These are phyloP conservation scores for Botryotinia calthae DNA, from an alignment of 2,329 filamentous ascomycete genomes.

Conservation along the genomic window DNA sequence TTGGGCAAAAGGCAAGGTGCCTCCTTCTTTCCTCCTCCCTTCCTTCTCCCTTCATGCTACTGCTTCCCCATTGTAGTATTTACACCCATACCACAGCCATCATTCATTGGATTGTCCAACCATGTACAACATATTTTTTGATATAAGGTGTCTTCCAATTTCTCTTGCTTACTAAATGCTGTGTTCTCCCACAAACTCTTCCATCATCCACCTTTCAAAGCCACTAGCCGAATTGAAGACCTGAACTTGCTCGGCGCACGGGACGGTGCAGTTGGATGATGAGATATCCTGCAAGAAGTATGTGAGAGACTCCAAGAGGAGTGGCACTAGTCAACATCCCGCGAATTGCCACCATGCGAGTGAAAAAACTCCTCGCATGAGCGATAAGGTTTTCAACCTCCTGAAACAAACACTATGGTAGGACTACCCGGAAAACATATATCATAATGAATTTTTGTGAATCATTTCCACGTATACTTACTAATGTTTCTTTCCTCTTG, in stretches of 20 bases:
- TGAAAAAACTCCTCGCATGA: slow-evolving; percentile 19
- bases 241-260: slow-evolving; percentile 14
- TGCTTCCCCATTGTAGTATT: not conserved
- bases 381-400: slow-evolving; percentile 7
- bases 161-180: slow-evolving; percentile 14
- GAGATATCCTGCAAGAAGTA: slow-evolving; percentile 4
- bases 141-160: not conserved
- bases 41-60: not conserved
- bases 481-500: slow-evolving; percentile 11
- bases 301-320: slow-evolving; percentile 11
- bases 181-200: not conserved
- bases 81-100: not conserved
- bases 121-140: not conserved
- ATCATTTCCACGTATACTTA: slow-evolving; percentile 19
- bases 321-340: slow-evolving; percentile 1
- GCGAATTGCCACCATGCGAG: slow-evolving; percentile 21
- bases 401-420: slow-evolving; percentile 18
- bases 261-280: slow-evolving; percentile 18
- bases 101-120: not conserved
- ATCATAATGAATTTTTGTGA: slow-evolving; percentile 20
- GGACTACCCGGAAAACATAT: slow-evolving; percentile 8
- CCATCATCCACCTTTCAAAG: slow-evolving; percentile 16
- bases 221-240: slow-evolving; percentile 15
- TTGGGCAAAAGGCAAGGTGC: not conserved
- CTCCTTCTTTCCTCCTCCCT: not conserved